A percentile compares a stretch with the other conserved stretches of the same genome.
Evolutionary conservation across 2,329 filamentous ascomycete species (phyloP).

Genomic region (Macrophomina phaseolina): DNA sequence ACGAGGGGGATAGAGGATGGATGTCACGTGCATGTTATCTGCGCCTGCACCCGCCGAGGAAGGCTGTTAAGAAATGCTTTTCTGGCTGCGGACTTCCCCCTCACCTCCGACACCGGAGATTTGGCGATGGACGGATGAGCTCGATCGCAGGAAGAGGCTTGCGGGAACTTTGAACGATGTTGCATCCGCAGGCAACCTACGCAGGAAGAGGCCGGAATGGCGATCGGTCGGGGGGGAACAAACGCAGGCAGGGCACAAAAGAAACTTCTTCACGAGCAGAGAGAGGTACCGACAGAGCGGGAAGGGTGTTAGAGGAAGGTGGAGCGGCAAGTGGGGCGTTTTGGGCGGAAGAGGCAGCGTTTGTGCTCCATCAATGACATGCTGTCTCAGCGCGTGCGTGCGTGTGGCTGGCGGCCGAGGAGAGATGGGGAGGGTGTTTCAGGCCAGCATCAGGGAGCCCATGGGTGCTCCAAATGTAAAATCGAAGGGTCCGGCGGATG

Average conservation of each 20-base stretch:
- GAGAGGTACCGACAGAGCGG: not conserved
- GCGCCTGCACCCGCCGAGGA: too few relatives aligned
- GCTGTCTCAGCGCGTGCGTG: not conserved
- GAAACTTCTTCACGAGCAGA: not conserved
- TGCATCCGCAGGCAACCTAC: not conserved
- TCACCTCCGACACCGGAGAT: too few relatives aligned
- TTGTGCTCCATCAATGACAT: constrained; percentile 7
- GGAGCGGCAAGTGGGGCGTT: not conserved
- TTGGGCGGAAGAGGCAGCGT: not conserved
- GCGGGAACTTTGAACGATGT: not conserved
- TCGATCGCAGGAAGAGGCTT: not conserved
- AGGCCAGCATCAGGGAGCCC: not conserved
- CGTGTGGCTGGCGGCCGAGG: not conserved
- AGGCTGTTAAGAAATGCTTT: too few relatives aligned
- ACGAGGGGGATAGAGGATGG: too few relatives aligned
- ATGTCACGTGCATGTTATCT: too few relatives aligned
- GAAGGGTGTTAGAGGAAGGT: not conserved
- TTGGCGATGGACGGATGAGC: not conserved
- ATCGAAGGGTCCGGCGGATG: not conserved
- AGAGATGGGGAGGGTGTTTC: constrained; percentile 9
- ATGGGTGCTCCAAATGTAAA: too few relatives aligned
- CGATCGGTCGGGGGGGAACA: not conserved
- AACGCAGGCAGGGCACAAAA: not conserved
- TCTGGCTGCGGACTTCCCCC: too few relatives aligned
- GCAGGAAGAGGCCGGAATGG: not conserved